A percentile compares a stretch with the other conserved stretches of the same genome.
Conservation (phyloP, 306 rosid species). For the Cucurbita pepo region DNA sequence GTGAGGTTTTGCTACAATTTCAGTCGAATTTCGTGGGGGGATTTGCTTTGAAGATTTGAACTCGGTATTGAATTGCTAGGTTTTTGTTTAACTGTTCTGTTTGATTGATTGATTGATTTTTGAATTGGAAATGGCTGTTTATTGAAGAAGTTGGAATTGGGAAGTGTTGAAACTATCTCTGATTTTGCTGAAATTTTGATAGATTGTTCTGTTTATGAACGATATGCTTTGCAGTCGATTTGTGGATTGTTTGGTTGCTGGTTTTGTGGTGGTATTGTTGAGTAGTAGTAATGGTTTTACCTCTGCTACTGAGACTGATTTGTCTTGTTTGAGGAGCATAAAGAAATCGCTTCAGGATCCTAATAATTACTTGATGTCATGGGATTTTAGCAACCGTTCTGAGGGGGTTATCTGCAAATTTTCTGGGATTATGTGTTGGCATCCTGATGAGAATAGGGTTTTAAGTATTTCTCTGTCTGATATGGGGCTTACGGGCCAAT, state of each 20-base stretch:
- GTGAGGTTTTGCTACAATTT: neutral
- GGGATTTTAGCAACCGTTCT: constrained; percentile 46
- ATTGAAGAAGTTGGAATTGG: neutral
- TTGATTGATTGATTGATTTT: neutral
- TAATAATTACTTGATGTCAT: constrained; percentile 21
- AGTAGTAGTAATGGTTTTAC: constrained; percentile 28
- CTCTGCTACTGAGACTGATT: constrained; percentile 37
- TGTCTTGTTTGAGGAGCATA: constrained; percentile 42
- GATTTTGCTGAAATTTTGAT: neutral
- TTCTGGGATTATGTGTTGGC: constrained; percentile 77
- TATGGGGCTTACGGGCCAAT: constrained; percentile 64
- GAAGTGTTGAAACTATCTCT: neutral
- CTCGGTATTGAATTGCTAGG: neutral
- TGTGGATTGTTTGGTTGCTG: constrained; percentile 10
- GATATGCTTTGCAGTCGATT: constrained; percentile 17
- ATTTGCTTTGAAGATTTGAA: neutral
- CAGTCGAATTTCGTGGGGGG: neutral
- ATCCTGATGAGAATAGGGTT: constrained; percentile 67
- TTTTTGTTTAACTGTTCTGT: neutral
- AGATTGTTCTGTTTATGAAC: constrained; percentile 6
- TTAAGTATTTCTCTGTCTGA: constrained; percentile 41
- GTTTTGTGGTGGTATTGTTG: constrained; percentile 27
- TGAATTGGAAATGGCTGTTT: neutral
- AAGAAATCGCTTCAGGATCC: constrained; percentile 35
- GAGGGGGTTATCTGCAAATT: constrained; percentile 65